Base-by-base conservation (phyloP, 2,329 filamentous ascomycete genomes). In the Metarhizium album region DNA sequence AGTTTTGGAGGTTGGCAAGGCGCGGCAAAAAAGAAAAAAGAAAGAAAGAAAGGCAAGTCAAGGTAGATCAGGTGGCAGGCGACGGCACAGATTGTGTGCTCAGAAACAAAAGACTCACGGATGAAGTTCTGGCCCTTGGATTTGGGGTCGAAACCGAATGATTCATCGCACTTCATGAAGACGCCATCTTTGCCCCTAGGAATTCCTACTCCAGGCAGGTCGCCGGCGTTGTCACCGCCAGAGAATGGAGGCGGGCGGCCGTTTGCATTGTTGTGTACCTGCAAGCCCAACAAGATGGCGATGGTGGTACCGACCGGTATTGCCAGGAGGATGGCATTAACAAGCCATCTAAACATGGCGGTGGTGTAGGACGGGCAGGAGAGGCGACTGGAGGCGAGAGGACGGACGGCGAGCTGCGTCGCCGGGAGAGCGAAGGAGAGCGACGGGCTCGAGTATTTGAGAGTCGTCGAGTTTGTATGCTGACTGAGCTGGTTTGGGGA, bases 261-360 rank as follows among this genome's bases (percentile, higher is more conserved):
- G 2, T 59, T 64, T 8, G 72, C 65, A 31, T 63, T 57, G 40
- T 72, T 68, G 45, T 69, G 63, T n/a, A 65, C 64, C 53, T 78
- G 70, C 35, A 79, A 60, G 9, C 73, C 74, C 35, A 78, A 62
- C 23, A 79, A 62, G 42, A 77, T 63, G 46, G 73, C 75, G 29
- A 78, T 56, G 9, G 74, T 75, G 50, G 70, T 67, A 52, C 68
- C 74, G 52, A 78, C 69, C 38, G 72, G 76, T 53, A 79, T 62
- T 55, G 70, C 70, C 53, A 79, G 57, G 47, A 79, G 68, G 58
- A 66, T 66, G 49, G 72, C 67, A 63, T 75, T 79, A 62, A 78
- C 67, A 52, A 78, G 59, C 60, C 73, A 71, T 55, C 65, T 60
- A 50, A 70, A 55, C 70, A 73, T 73, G 57, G 56, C 55, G 49